Base-by-base conservation (phyloP, 352 stramenopile genomes). In the Phytopythium vexans region DNA sequence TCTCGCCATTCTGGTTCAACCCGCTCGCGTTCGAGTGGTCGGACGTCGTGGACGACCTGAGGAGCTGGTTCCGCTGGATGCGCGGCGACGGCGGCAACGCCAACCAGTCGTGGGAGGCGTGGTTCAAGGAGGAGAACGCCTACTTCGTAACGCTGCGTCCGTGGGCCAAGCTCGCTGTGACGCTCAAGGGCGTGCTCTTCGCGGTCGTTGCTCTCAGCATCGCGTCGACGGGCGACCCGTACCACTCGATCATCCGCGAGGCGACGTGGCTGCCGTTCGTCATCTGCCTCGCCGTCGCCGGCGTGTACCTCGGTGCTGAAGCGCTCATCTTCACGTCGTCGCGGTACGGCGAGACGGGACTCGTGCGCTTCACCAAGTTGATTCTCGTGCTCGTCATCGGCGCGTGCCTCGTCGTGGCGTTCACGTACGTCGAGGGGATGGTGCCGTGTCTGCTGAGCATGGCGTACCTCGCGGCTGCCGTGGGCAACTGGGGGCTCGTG, bases 1-100 rank as follows among this genome's bases (percentile, higher is more conserved):
- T 91, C 33, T 97, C 94, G 46, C 96, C 96, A 32, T 98, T 99
- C 78, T 99, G 96, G 96, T 99, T 99, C 74, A 99, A 99, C 62
- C 96, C 96, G 48, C 74, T 98, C 10, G 96, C 93, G 40, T 98
- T 98, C 57, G 95, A 98, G 57, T 99, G 94, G 94, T 92, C 92
- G 50, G 88, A 98, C 46, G 93, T 98, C 10, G 67, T 83, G 38
- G 74, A 92, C 36, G 95, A 99, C 64, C 96, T 86, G 41, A 60
- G 68, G 9, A 70, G 80, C 37, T 98, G 92, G 82, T 78, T 98
- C n/a, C 78, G 85, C 42, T 98, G 94, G 94, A 98, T 98, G 86
- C 80, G 72, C 40, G 91, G 92, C n/a, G 88, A 82, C 11, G 87
- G 91, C 49, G 96, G 96, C 52, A 96, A 95, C 52, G 72, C 91